These are phyloP conservation scores for Aspergillus nomiae DNA, from an alignment of 2,329 filamentous ascomycete species.

Conservation along the genomic window DNA sequence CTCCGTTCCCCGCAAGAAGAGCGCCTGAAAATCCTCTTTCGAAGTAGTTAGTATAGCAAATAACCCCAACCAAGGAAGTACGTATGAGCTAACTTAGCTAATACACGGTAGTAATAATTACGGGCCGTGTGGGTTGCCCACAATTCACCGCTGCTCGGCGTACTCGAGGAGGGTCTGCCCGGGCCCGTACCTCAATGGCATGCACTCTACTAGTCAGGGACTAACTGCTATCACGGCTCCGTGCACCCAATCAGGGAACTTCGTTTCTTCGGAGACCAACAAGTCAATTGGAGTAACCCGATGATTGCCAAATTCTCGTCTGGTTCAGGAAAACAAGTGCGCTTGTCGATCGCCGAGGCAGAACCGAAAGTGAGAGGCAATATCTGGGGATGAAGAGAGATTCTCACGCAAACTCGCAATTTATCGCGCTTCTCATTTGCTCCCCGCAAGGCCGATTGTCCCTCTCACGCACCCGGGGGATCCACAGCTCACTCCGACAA, in stretches of 20 bases:
- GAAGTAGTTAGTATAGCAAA: background rate
- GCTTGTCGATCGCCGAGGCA: conserved; percentile 17
- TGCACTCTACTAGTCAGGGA: conserved; percentile 10
- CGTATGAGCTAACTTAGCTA: background rate
- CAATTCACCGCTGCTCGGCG: conserved; percentile 3
- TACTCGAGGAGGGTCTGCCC: background rate
- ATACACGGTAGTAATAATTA: background rate
- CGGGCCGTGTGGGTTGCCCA: conserved; percentile 1
- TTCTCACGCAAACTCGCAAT: conserved; percentile 18
- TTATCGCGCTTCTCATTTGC: conserved; percentile 13
- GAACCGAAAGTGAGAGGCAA: conserved; percentile 8
- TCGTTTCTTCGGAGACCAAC: background rate
- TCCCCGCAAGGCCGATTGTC: conserved; percentile 13
- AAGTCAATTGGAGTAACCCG: conserved; percentile 10
- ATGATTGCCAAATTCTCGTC: conserved; percentile 10
- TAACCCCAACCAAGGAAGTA: background rate
- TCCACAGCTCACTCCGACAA: conserved; percentile 14
- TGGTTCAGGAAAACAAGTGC: conserved; percentile 7
- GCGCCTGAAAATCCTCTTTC: background rate
- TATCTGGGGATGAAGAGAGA: conserved; percentile 9
- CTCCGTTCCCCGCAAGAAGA: background rate
- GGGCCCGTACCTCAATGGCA: conserved; percentile 6
- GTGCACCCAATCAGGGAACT: conserved; percentile 7
- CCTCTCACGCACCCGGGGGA: conserved; percentile 7
- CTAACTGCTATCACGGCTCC: conserved; percentile 5